Percentiles rank a stretch among this genome's conserved stretches.
These are phyloP conservation scores for Pueraria montana DNA, from an alignment of 306 rosid genomes.

Conservation along the genomic window DNA sequence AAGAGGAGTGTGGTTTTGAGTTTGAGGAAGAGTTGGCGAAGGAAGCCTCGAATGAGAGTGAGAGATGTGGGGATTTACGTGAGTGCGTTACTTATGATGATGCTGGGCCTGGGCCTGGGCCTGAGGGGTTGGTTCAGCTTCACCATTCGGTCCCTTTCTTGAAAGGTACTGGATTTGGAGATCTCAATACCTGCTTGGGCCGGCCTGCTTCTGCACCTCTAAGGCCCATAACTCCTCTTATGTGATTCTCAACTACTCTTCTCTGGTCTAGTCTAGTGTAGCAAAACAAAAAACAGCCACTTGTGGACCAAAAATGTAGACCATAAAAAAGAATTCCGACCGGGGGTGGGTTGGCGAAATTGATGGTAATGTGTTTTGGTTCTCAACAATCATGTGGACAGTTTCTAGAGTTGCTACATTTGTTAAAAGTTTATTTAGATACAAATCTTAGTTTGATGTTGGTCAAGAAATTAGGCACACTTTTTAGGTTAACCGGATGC, in stretches of 20 bases:
- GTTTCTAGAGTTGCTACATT: neutral
- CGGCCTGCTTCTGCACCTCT: constrained; percentile 54
- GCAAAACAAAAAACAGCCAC: no score
- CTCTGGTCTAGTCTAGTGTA: no score
- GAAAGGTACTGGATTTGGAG: no score
- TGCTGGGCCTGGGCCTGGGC: neutral
- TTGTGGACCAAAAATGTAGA: neutral
- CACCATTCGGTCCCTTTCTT: constrained; percentile 20
- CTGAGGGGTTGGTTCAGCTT: neutral
- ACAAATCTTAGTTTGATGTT: neutral
- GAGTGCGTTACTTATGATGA: neutral
- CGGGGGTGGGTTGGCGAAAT: no score
- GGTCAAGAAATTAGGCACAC: neutral
- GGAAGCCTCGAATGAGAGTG: neutral
- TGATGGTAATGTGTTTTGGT: no score
- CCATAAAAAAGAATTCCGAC: no score
- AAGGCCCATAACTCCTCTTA: constrained; percentile 52
- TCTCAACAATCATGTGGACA: neutral
- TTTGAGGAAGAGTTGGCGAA: constrained; percentile 16
- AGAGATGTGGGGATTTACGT: constrained; percentile 3
- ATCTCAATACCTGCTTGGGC: constrained; percentile 24
- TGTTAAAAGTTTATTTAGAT: neutral
- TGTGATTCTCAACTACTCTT: neutral
- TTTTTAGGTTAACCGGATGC: neutral
- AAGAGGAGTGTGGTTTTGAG: neutral